Percentiles rank a stretch among this genome's conserved stretches.
These are phyloP conservation scores for Ruellia speciosa DNA, from an alignment of 305 asterid genomes.

Conservation along the genomic window DNA sequence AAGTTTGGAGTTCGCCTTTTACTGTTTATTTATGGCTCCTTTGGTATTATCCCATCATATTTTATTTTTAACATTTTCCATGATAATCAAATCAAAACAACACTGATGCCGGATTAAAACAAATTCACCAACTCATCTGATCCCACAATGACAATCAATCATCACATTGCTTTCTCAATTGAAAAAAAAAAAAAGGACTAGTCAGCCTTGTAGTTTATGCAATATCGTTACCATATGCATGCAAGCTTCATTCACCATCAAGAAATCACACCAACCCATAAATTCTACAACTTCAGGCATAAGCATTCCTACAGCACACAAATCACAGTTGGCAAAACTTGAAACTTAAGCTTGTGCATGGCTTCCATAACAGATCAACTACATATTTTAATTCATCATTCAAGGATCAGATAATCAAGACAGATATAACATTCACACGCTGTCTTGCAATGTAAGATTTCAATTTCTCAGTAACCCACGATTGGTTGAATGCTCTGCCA, in stretches of 20 bases:
- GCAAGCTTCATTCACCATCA: background rate
- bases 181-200: background rate
- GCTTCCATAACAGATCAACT: background rate
- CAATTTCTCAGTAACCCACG: background rate
- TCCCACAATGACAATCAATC: too few relatives aligned
- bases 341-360: background rate
- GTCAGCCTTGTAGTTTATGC: background rate
- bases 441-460: conserved; percentile 4
- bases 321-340: conserved; percentile 14
- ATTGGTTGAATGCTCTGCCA: background rate
- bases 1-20: too few relatives aligned
- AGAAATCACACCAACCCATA: background rate
- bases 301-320: background rate
- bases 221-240: background rate
- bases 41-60: too few relatives aligned
- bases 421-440: conserved; percentile 18
- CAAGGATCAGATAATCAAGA: conserved; percentile 19
- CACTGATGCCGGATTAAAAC: too few relatives aligned
- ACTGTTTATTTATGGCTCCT: too few relatives aligned
- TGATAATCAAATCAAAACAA: too few relatives aligned
- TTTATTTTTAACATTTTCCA: too few relatives aligned
- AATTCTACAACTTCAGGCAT: background rate
- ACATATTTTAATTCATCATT: background rate
- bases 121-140: too few relatives aligned
- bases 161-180: too few relatives aligned